Evolutionary conservation across 345 rosid genomes (phyloP).

Genomic region (Gossypium anomalum): DNA sequence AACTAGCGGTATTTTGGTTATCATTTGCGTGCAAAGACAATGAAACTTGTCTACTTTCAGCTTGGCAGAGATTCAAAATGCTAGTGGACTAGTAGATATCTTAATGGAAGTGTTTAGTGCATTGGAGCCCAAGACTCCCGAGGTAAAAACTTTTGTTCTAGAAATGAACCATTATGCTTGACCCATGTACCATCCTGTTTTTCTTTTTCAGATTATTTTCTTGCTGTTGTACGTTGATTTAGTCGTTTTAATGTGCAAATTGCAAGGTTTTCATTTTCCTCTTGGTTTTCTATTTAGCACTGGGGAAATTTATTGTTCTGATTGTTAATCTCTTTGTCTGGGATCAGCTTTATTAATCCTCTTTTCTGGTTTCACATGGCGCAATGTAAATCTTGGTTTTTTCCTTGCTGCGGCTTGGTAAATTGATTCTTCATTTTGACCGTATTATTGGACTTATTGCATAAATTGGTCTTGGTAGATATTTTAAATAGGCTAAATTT

Average conservation of each 20-base stretch:
- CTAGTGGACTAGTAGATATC: slow-evolving; percentile 63
- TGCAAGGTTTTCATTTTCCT: background rate
- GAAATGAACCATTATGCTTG: background rate
- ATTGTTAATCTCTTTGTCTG: background rate
- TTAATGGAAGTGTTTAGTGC: slow-evolving; percentile 83
- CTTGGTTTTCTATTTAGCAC: background rate
- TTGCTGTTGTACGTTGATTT: background rate
- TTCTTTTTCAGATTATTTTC: background rate
- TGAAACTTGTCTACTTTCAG: slow-evolving; percentile 34
- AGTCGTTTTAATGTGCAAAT: background rate
- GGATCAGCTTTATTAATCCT: background rate
- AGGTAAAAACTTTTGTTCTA: slow-evolving; percentile 37
- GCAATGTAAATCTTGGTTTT: background rate
- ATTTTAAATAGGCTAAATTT: background rate
- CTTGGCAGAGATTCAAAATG: slow-evolving; percentile 67
- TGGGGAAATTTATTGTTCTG: background rate
- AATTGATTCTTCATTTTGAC: background rate
- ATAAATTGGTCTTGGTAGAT: background rate
- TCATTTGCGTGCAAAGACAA: background rate
- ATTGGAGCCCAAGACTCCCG: slow-evolving; percentile 68
- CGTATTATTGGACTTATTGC: background rate
- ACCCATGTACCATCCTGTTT: background rate
- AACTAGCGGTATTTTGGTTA: background rate
- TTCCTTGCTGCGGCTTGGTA: background rate
- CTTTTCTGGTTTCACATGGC: background rate